Evolutionary conservation across 148 eudicot genomes (phyloP).

Genomic region (Chenopodium suecicum): DNA sequence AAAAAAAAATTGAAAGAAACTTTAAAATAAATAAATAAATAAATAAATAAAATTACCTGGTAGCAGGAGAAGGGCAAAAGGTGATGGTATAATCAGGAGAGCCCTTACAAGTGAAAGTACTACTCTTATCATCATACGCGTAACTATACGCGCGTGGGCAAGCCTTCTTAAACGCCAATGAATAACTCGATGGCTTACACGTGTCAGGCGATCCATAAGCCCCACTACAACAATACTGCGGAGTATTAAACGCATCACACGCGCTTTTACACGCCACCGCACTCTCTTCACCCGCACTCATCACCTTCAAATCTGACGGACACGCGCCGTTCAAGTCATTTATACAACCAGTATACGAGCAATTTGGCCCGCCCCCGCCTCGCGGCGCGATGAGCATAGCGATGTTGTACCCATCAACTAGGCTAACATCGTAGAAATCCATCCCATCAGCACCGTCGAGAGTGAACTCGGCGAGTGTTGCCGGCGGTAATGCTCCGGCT

Average conservation of each 20-base stretch:
- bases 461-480: slow-evolving; percentile 68
- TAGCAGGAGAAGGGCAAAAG: slow-evolving; percentile 64
- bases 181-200: slow-evolving; percentile 67
- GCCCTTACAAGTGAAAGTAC: slow-evolving; percentile 74
- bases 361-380: slow-evolving; percentile 57
- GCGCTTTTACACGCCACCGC: slow-evolving; percentile 62
- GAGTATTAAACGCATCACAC: slow-evolving; percentile 46
- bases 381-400: slow-evolving; percentile 60
- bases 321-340: slow-evolving; percentile 50
- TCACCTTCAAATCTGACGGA: slow-evolving; percentile 43
- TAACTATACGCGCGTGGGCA: slow-evolving; percentile 87
- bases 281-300: slow-evolving; percentile 7
- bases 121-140: slow-evolving; percentile 74
- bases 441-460: slow-evolving; percentile 48
- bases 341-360: slow-evolving; percentile 54
- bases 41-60: slow-evolving; percentile 42
- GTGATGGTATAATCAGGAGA: slow-evolving; percentile 58
- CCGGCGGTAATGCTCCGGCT: slow-evolving; percentile 51
- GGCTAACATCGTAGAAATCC: slow-evolving; percentile 76
- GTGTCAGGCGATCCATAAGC: slow-evolving; percentile 56
- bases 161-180: slow-evolving; percentile 59
- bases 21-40: too few species aligned
- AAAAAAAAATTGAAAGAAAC: too few species aligned
- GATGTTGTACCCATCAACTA: slow-evolving; percentile 81
- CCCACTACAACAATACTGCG: slow-evolving; percentile 62